Base-by-base conservation (phyloP, 768 basidiomycete genomes). In the Mycena olivaceomarginata region DNA sequence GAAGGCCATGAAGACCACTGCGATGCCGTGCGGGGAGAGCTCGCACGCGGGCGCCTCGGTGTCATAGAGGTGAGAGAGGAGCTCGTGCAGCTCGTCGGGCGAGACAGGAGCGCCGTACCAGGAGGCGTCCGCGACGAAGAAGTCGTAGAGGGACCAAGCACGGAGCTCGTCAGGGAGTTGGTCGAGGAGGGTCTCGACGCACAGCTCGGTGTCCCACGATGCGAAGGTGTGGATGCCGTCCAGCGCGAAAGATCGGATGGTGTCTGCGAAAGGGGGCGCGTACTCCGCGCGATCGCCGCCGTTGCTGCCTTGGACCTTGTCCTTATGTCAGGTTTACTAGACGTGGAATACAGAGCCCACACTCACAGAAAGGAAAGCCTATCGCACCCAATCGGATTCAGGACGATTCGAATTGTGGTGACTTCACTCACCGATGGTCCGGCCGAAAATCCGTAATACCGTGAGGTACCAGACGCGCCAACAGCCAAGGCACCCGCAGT, bases 401-500 rank as follows among this genome's bases (percentile, higher is more conserved):
- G 46, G 7, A 59, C 13, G 6, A 10, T 20, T 3, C 4, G 6
- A 46, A 15, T 43, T 11, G 9, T 20, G 7, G 20, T 53, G 12
- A 39, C n/a, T 20, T 43, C 13, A 16, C 72, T 15, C 22, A 79
- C 78, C 37, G 68, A 45, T 16, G 75, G 65, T 8, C 78, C 78
- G 5, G 78, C 78, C 12, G 68, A 68, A 16, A 51, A 71, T 16
- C 78, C 78, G 12, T 74, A 68, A 37, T 79, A 77, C n/a, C 69
- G 62, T 2, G 65, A 31, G 2, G 62, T 69, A 1, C 72, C 75
- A 5, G 69, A 63, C 11, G 41, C 60, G 8, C 48, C 45, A 1
- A 74, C 48, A 1, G 67, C 43, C 48, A 74, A 22, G 1, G 75
- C 70, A 20, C 75, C 75, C 10, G 62, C 70, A 6, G 60, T 48